Conservation (phyloP, 306 rosid genomes). For the Pachyrhizus erosus region DNA sequence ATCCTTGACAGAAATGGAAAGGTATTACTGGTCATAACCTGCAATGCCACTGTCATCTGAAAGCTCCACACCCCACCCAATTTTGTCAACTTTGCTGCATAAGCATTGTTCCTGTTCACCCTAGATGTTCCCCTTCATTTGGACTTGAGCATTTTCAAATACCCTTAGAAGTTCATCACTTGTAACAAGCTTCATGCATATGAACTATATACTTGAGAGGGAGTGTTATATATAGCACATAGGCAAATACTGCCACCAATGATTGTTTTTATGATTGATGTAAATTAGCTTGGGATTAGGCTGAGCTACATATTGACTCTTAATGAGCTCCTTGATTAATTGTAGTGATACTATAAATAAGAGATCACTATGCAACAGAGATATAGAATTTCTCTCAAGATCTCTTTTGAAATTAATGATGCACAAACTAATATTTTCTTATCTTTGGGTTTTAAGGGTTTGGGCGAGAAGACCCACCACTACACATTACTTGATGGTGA, state of each 20-base stretch:
- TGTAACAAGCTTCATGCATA: conserved; percentile 16
- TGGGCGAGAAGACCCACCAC: conserved; percentile 89
- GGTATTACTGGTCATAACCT: conserved; percentile 4
- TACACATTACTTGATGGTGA: conserved; percentile 97
- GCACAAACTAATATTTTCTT: conserved; percentile 50
- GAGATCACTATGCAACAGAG: conserved; percentile 21
- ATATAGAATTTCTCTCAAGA: not conserved
- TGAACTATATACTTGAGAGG: not conserved
- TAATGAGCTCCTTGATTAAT: conserved; percentile 23
- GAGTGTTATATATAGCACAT: not conserved
- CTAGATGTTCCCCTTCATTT: conserved; percentile 14
- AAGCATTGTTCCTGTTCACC: not conserved
- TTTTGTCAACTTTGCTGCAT: not conserved
- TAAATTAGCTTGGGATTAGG: conserved; percentile 14
- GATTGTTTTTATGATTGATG: conserved; percentile 8
- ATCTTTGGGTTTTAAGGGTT: conserved; percentile 65
- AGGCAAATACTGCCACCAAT: not conserved
- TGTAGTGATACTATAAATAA: not conserved
- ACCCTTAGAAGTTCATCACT: not conserved
- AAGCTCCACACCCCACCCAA: not conserved
- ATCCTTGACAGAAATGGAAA: not conserved
- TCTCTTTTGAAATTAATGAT: conserved; percentile 33
- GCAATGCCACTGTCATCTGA: not conserved
- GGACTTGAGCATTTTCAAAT: conserved; percentile 4
- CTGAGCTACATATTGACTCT: conserved; percentile 10